Evolutionary conservation across 345 rosid species (phyloP), one percentile per base, ranked within the genome.

Genomic region (Mangifera indica): DNA sequence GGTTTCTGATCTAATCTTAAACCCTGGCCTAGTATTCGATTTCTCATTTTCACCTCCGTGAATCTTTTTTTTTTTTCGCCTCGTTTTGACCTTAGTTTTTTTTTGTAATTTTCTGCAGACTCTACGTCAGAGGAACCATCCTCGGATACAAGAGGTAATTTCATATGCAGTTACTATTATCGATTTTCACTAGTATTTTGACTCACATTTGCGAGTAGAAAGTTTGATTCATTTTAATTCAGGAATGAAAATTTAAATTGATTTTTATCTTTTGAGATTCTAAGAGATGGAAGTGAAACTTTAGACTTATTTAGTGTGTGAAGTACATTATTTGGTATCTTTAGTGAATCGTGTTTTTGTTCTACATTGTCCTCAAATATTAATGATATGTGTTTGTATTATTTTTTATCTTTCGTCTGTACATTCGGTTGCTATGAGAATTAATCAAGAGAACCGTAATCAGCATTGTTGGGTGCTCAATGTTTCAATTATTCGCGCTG

Each of bases 71-170:
- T 20, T 24, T 32, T 10, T n/a, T 42, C 11, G 8, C 37, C 48
- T 15, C 22, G 7, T 15, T 29, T 48, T 53, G 42, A 37, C 8
- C 0, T n/a, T n/a, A n/a, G 2, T 5, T 32, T n/a, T 60, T 52
- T 29, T 9, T n/a, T n/a, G 67, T 53, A 25, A 9, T 73, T 53
- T 15, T 77, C 73, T 74, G 79, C 82, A 93, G 97, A 72, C 93
- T 93, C 80, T 93, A 93, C 70, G 90, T 91, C 8, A 82, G 93
- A 69, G 96, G 97, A 63, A 93, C 92, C 37, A 77, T 93, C 78
- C 87, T 93, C 74, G 98, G 97, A 13, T 93, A 87, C 84, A 93
- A 91, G 83, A 91, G 97, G 97, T 86, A 81, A 75, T 55, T 1
- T 2, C 5, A 25, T 1, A 57, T 4, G n/a, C 1, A 14, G n/a